Base-by-base conservation (phyloP, 2,329 filamentous ascomycete genomes). In the Chalaropsis thielavioides region DNA sequence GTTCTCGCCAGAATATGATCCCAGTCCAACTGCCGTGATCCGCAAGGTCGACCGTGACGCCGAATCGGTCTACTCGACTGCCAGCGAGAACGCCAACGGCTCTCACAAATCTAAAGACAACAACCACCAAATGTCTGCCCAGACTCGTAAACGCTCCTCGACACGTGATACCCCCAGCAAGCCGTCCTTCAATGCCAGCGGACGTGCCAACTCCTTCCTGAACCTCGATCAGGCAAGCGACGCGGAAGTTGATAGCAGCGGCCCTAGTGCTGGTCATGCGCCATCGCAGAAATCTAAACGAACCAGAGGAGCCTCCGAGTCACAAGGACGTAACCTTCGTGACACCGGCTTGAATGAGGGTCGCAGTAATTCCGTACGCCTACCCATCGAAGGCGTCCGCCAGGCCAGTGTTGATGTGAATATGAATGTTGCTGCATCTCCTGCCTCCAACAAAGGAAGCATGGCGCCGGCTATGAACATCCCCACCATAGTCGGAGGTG, bases 1-100 rank as follows among this genome's bases (percentile, higher is more conserved):
- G 1, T 90, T 91, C 72, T 90, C 88, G 19, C 86, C 86, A 13
- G 86, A 87, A 63, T 91, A 91, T 73, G 86, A 87, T 58, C 87
- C 87, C 13, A 84, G 85, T 68, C 83, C 84, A 46, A 86, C 83
- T 72, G 86, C 88, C 35, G 84, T 83, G n/a, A 88, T 90, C 49
- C 82, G 86, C 64, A 76, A 81, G n/a, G 83, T 89, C 43, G 78
- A 79, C 64, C 75, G 79, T 4, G 77, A 76, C 44, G 76, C 78
- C 10, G 73, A 73, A 15, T 69, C 68, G 51, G 68, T 67, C 8
- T 64, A 69, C 68, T 71, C 59, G 68, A 71, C 41, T 60, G 58
- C 65, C 7, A 64, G 62, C 19, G 65, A 67, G 40, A 60, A 63
- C 43, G 60, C 41, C 60, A 22, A 58, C 27, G 35, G 62, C 40